Evolutionary conservation across 495 filamentous ascomycete genomes (phyloP).

Genomic region (Daldinia vernicosa): DNA sequence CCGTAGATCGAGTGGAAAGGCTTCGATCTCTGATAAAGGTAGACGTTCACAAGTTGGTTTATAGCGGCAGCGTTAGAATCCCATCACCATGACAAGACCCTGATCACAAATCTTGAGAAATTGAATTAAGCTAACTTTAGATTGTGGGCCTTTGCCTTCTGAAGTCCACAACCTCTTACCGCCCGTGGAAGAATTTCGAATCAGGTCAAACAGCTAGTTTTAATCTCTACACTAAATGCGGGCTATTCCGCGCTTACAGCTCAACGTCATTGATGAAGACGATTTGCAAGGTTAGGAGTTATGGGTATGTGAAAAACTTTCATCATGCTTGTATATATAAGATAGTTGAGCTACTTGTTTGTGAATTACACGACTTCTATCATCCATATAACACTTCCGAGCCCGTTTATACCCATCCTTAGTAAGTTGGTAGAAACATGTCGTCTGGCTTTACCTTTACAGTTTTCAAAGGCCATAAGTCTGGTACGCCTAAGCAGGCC

Average conservation of each 20-base stretch:
- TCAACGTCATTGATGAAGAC: slow-evolving; percentile 20
- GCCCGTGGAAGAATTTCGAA: neutral
- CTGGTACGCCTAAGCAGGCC: slow-evolving; percentile 60
- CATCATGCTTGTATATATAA: neutral
- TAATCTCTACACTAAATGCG: slow-evolving; percentile 20
- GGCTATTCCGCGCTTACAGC: slow-evolving; percentile 15
- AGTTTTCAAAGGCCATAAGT: slow-evolving; percentile 66
- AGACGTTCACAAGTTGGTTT: neutral
- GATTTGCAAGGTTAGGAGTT: slow-evolving; percentile 17
- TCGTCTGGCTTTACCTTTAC: slow-evolving; percentile 57
- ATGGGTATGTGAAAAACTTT: slow-evolving; percentile 8
- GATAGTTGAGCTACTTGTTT: neutral
- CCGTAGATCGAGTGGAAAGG: neutral
- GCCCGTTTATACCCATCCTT: neutral
- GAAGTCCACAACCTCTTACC: slow-evolving; percentile 4
- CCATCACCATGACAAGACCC: slow-evolving; percentile 1
- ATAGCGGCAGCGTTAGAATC: neutral
- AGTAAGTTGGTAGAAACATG: slow-evolving; percentile 27
- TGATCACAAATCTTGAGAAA: neutral
- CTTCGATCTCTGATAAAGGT: neutral
- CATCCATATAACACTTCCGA: neutral
- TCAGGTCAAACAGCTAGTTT: neutral
- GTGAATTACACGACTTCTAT: neutral
- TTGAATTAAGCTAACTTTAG: slow-evolving; percentile 1
- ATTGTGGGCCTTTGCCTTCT: slow-evolving; percentile 10